Evolutionary conservation across 2,329 filamentous ascomycete species (phyloP).

Genomic region (Alternaria angustiovoidea): DNA sequence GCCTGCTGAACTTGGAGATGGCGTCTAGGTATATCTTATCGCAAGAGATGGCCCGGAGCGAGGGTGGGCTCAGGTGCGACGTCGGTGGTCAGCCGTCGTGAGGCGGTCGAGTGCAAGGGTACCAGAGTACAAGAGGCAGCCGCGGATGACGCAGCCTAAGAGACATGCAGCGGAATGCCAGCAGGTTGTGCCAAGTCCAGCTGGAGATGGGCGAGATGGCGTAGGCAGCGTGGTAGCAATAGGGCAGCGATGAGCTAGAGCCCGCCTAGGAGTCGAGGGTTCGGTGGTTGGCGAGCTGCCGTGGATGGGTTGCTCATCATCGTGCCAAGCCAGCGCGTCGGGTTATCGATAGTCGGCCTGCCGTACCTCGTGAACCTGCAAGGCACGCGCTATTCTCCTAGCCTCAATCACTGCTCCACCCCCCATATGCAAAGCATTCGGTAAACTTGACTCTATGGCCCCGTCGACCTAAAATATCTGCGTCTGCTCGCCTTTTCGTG

Average conservation of each 20-base stretch:
- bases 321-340: constrained; percentile 18
- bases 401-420: constrained; percentile 4
- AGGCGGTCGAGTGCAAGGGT: constrained; percentile 32
- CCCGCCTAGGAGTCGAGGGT: constrained; percentile 11
- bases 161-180: constrained; percentile 36
- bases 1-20: constrained; percentile 28
- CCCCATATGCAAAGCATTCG: neutral
- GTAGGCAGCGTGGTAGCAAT: constrained; percentile 15
- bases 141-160: constrained; percentile 42
- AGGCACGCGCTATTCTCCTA: constrained; percentile 10
- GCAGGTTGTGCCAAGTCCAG: constrained; percentile 13
- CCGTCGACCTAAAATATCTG: neutral
- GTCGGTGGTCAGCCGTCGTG: constrained; percentile 35
- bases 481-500: neutral
- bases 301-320: constrained; percentile 7
- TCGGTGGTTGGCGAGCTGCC: constrained; percentile 11
- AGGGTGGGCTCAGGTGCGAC: constrained; percentile 32
- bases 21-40: constrained; percentile 31
- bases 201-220: neutral
- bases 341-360: constrained; percentile 28
- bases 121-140: constrained; percentile 32
- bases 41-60: constrained; percentile 30
- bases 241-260: constrained; percentile 12
- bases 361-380: constrained; percentile 16
- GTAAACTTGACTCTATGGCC: neutral